Evolutionary conservation across 75 land plant species (phyloP).

Genomic region (Pinus tabuliformis): DNA sequence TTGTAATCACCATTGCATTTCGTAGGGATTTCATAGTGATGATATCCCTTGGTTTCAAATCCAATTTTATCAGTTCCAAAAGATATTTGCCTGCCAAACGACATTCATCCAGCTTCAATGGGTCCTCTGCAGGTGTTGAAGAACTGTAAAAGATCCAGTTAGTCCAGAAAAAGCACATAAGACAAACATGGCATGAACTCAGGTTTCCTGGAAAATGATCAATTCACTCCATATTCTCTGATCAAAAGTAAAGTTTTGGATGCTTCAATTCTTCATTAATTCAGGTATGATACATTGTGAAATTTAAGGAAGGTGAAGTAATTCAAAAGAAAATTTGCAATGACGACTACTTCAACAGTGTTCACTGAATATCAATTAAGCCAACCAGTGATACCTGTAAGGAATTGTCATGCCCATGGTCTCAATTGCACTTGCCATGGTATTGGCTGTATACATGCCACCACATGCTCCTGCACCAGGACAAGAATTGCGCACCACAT

Average conservation of each 20-base stretch:
- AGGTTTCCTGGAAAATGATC: background rate
- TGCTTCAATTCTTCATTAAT: background rate
- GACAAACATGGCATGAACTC: background rate
- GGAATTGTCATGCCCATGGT: constrained; percentile 98
- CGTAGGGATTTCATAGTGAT: constrained; percentile 75
- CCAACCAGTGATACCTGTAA: constrained; percentile 56
- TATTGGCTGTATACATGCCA: constrained; percentile 99
- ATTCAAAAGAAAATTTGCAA: background rate
- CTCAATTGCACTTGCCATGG: constrained; percentile 99
- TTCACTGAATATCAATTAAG: background rate
- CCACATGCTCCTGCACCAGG: constrained; percentile 99
- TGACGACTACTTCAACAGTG: background rate
- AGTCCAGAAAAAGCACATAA: constrained; percentile 6
- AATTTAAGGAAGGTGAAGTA: background rate
- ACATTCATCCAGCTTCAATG: constrained; percentile 89
- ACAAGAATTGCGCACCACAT: constrained; percentile 86
- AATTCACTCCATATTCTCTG: background rate
- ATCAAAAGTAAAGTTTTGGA: background rate
- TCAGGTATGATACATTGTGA: background rate
- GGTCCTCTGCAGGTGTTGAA: constrained; percentile 98
- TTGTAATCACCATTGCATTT: constrained; percentile 96
- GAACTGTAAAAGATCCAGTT: constrained; percentile 44
- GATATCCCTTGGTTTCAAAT: constrained; percentile 91
- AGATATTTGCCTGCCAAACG: constrained; percentile 82
- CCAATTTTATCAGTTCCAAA: constrained; percentile 71